Conservation (phyloP, 345 rosid species). For the Salix suchowensis region DNA sequence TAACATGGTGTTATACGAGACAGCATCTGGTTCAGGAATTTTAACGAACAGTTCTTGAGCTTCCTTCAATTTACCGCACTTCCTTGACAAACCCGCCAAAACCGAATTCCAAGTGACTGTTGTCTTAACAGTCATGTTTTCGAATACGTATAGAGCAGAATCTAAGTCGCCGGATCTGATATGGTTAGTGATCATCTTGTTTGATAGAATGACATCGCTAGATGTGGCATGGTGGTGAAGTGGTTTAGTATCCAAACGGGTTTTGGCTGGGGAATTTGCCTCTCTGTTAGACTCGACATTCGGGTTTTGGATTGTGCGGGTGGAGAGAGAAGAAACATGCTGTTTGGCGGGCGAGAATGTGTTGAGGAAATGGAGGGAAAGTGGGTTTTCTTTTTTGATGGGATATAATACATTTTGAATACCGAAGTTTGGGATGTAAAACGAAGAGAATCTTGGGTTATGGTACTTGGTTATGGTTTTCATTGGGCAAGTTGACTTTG, state of each 20-base stretch:
- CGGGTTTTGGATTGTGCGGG: slow-evolving; percentile 14
- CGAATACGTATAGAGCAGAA: slow-evolving; percentile 57
- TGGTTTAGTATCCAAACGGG: slow-evolving; percentile 7
- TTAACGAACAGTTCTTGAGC: slow-evolving; percentile 56
- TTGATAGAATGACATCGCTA: slow-evolving; percentile 39
- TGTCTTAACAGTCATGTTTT: slow-evolving; percentile 47
- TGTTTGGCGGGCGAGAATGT: slow-evolving; percentile 13
- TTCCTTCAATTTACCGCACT: slow-evolving; percentile 39
- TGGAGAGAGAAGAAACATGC: slow-evolving; percentile 14
- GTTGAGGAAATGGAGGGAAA: not conserved
- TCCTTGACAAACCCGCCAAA: slow-evolving; percentile 39
- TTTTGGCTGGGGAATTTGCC: slow-evolving; percentile 3
- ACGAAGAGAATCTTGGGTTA: not conserved
- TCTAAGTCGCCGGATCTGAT: slow-evolving; percentile 55
- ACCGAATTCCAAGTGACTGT: slow-evolving; percentile 74
- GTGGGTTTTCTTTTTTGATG: not conserved
- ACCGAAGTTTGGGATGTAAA: not conserved
- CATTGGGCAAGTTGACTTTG: too few relatives aligned
- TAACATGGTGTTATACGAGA: slow-evolving; percentile 67
- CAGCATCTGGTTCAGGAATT: slow-evolving; percentile 58
- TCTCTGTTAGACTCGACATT: slow-evolving; percentile 19
- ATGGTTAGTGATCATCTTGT: slow-evolving; percentile 46
- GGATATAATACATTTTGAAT: not conserved
- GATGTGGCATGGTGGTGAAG: not conserved
- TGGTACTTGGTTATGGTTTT: too few relatives aligned